These are phyloP conservation scores for Neurospora hispaniola DNA, from an alignment of 495 filamentous ascomycete genomes.

Conservation along the genomic window DNA sequence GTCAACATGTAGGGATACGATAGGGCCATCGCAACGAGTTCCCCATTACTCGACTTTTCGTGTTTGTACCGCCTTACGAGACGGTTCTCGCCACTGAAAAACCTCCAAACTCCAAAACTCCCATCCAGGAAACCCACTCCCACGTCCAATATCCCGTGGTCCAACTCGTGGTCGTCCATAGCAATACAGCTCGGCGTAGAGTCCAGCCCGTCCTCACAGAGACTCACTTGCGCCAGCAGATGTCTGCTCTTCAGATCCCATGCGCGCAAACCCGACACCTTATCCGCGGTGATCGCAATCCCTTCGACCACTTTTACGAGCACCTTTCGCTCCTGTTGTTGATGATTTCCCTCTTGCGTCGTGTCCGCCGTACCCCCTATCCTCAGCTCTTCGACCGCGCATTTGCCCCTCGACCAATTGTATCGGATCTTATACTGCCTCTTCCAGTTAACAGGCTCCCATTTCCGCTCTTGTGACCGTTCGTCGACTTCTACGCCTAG, in stretches of 20 bases:
- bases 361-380: slow-evolving; percentile 31
- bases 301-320: slow-evolving; percentile 65
- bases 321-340: slow-evolving; percentile 21
- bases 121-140: slow-evolving; percentile 72
- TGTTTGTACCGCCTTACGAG: slow-evolving; percentile 46
- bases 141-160: slow-evolving; percentile 36
- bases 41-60: slow-evolving; percentile 45
- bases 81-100: slow-evolving; percentile 33
- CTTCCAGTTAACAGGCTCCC: slow-evolving; percentile 58
- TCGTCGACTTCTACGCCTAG: not conserved
- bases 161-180: slow-evolving; percentile 38
- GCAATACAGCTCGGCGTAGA: slow-evolving; percentile 56
- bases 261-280: slow-evolving; percentile 54
- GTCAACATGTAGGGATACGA: slow-evolving; percentile 68
- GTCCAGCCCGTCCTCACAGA: slow-evolving; percentile 17
- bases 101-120: slow-evolving; percentile 55
- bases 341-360: not conserved
- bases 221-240: slow-evolving; percentile 38
- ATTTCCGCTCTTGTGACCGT: not conserved
- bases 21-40: slow-evolving; percentile 65
- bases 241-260: slow-evolving; percentile 60
- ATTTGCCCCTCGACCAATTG: slow-evolving; percentile 84
- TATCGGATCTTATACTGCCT: slow-evolving; percentile 78
- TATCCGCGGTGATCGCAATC: slow-evolving; percentile 70
- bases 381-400: slow-evolving; percentile 64